Conservation (phyloP, 2,329 filamentous ascomycete genomes). For the Ceratocystis destructans region DNA sequence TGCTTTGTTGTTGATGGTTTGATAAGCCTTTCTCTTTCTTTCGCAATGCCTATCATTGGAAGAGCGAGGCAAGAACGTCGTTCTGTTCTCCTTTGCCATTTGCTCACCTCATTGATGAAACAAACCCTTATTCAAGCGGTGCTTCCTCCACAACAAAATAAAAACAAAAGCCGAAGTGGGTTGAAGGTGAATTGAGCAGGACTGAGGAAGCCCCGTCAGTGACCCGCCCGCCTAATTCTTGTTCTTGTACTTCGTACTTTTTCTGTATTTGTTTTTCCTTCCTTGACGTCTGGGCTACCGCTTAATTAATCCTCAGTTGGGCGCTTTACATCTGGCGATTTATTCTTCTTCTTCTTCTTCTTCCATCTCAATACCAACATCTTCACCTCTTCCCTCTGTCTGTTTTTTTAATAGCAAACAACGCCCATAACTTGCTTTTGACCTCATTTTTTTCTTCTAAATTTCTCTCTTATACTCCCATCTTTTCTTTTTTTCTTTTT, state of each 20-base stretch:
- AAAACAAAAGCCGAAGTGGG: not conserved
- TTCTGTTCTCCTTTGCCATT: no score
- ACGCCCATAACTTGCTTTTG: no score
- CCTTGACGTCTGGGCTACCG: not conserved
- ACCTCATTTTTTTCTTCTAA: not conserved
- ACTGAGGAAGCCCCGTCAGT: not conserved
- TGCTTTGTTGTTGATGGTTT: not conserved
- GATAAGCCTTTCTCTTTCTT: not conserved
- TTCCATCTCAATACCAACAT: slow-evolving; percentile 2
- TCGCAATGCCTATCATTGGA: no score
- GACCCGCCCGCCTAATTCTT: not conserved
- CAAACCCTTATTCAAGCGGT: slow-evolving; percentile 12
- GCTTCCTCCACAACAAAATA: slow-evolving; percentile 3
- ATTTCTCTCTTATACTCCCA: not conserved
- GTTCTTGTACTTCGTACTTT: not conserved
- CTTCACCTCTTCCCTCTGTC: not conserved
- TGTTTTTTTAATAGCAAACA: no score
- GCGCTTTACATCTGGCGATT: not conserved
- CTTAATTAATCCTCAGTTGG: slow-evolving; percentile 4
- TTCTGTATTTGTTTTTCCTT: slow-evolving; percentile 4
- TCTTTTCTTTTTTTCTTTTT: slow-evolving; percentile 11
- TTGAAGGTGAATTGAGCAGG: not conserved
- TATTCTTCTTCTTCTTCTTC: slow-evolving; percentile 10
- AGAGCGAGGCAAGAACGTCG: no score
- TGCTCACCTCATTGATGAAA: not conserved